These are phyloP conservation scores for Aspergillus indologenus DNA, from an alignment of 495 filamentous ascomycete genomes.

Conservation along the genomic window DNA sequence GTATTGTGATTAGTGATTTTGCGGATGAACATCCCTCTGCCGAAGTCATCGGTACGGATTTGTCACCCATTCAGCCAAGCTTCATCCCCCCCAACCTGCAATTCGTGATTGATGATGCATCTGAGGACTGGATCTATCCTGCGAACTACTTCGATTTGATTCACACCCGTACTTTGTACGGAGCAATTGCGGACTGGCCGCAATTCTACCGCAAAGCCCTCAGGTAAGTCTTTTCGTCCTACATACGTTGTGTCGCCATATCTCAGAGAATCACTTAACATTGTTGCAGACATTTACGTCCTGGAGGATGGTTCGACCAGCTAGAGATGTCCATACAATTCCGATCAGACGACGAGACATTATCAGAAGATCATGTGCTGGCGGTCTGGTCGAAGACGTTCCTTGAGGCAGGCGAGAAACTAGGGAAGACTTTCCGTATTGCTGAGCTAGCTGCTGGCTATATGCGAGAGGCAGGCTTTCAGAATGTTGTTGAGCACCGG, in stretches of 20 bases:
- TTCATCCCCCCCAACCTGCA: slow-evolving; percentile 46
- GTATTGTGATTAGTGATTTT: slow-evolving; percentile 32
- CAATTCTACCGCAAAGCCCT: slow-evolving; percentile 37
- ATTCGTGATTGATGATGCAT: slow-evolving; percentile 56
- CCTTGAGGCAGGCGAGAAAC: slow-evolving; percentile 48
- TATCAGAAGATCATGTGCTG: slow-evolving; percentile 50
- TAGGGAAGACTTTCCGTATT: slow-evolving; percentile 49
- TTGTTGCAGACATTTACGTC: slow-evolving; percentile 44
- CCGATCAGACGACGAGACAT: slow-evolving; percentile 47
- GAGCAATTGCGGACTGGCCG: slow-evolving; percentile 58
- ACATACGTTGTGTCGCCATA: no score
- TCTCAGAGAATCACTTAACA: slow-evolving; percentile 8
- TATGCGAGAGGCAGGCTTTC: slow-evolving; percentile 51
- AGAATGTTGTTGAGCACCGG: slow-evolving; percentile 54
- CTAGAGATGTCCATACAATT: slow-evolving; percentile 51
- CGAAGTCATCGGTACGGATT: slow-evolving; percentile 41
- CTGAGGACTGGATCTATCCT: slow-evolving; percentile 51
- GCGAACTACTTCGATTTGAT: slow-evolving; percentile 59
- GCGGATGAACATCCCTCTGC: slow-evolving; percentile 30
- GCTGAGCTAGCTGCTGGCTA: slow-evolving; percentile 35
- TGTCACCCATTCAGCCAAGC: slow-evolving; percentile 42
- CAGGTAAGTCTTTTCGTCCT: slow-evolving; percentile 18
- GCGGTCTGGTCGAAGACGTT: slow-evolving; percentile 49
- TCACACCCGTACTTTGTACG: slow-evolving; percentile 57
- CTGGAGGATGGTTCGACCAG: slow-evolving; percentile 65